Percentiles rank a stretch among this genome's conserved stretches.
phyloP scores from a whole-genome alignment of 139 green algal genomes.

The Auxenochlorella protothecoides region DNA sequence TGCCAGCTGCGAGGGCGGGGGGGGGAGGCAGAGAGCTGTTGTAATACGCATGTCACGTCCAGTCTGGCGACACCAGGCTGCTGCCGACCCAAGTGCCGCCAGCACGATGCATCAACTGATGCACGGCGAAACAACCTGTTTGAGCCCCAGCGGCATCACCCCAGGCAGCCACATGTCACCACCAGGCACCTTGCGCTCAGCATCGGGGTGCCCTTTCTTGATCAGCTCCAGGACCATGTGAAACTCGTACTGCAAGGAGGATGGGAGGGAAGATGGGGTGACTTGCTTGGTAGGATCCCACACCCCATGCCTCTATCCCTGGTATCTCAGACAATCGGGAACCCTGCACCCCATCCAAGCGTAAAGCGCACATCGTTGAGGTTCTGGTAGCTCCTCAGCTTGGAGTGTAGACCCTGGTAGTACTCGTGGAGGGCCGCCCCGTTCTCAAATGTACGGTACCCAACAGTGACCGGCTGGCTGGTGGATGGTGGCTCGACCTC shows the following conservation, averaged over 20 bases:
- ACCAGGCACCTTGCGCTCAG: constrained; percentile 38
- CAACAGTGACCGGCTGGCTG: constrained; percentile 24
- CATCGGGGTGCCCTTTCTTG: constrained; percentile 47
- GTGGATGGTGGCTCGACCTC: no score
- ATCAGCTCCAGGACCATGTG: constrained; percentile 53
- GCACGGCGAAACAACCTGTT: not conserved
- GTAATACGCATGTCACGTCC: no score
- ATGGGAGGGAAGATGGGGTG: not conserved
- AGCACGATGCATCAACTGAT: not conserved
- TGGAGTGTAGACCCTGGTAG: constrained; percentile 31
- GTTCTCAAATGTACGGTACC: constrained; percentile 42
- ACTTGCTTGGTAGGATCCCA: no score
- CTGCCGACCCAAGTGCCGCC: not conserved
- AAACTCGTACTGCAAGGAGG: constrained; percentile 51
- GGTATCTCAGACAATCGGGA: no score
- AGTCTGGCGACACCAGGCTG: no score
- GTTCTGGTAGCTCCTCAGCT: constrained; percentile 23
- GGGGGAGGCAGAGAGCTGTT: no score
- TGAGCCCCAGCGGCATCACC: not conserved
- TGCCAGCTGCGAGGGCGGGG: constrained; percentile 21
- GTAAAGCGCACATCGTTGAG: constrained; percentile 48
- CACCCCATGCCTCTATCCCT: no score
- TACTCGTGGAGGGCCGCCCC: constrained; percentile 23
- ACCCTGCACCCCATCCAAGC: not conserved
- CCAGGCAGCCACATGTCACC: not conserved